Evolutionary conservation across 495 filamentous ascomycete species (phyloP), one percentile per base, ranked within the genome.

Genomic region (Penicillium antarcticum): DNA sequence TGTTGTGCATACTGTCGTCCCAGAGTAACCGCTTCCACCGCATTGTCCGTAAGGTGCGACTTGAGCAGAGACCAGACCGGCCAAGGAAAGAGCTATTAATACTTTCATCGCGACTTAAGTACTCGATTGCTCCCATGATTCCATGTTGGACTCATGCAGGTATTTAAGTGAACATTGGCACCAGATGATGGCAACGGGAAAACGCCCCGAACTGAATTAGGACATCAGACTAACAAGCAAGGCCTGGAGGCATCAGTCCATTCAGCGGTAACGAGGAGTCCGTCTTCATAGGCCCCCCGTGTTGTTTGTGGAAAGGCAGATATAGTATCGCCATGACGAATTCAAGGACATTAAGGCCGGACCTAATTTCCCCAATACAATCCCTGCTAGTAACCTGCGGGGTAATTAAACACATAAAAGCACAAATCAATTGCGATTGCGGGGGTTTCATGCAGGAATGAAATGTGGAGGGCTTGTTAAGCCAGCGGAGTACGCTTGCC

Each of bases 21-120:
- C 68, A 10, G 56, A 59, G 40, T 59, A 66, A 35, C 58, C 52
- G 7, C 36, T 56, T 35, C 70, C 69, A 29, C 70, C 70, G 40
- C 69, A 70, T 48, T 74, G 68, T 24, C 66, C 62, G 12, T 67
- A 72, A 13, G 63, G 60, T 9, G 58, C 57, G 34, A 55, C 57
- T 40, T 65, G 60, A 2, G 62, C 62, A 18, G 59, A 50, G 29
- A 48, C 64, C 39, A 65, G 45, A n/a, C 60, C 47, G 17, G 51
- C 38, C 9, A 69, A 42, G 21, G 53, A 48, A 9, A 67, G 31
- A 10, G 56, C 12, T 37, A 45, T 36, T 4, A 58, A 21, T 4
- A 38, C 33, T 38, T 51, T 39, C 48, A 60, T 51, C 9, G 32
- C 33, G 29, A 33, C 37, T 31, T 4, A 5, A 39, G 16, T 33